phyloP scores from a whole-genome alignment of 371 early-diverging fungal genomes.

The Basidiobolus meristosporus region DNA sequence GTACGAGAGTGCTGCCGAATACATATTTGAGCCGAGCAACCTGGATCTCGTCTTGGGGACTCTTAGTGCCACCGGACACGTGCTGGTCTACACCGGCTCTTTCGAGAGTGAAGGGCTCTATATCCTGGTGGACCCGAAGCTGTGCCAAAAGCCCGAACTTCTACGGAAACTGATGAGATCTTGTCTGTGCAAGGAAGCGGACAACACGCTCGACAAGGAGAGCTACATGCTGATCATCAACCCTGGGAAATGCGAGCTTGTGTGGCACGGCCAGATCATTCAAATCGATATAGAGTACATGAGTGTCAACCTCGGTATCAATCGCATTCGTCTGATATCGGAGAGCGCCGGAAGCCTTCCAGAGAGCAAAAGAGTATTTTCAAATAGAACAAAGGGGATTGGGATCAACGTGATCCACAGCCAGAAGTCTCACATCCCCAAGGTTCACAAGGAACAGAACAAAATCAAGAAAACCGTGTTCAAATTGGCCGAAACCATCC shows the following conservation, averaged over 20 bases:
- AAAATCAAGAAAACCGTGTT: slow-evolving; percentile 38
- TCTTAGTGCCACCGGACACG: slow-evolving; percentile 42
- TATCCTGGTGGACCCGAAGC: slow-evolving; percentile 22
- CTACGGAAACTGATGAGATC: slow-evolving; percentile 8
- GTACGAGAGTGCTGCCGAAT: slow-evolving; percentile 59
- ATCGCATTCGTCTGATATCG: slow-evolving; percentile 43
- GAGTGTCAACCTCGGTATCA: slow-evolving; percentile 10
- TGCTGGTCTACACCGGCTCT: slow-evolving; percentile 38
- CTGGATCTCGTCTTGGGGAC: slow-evolving; percentile 23
- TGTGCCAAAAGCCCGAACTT: slow-evolving; percentile 8
- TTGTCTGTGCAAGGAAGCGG: slow-evolving; percentile 5
- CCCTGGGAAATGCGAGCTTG: slow-evolving; percentile 1
- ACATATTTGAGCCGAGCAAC: slow-evolving; percentile 27
- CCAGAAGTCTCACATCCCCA: slow-evolving; percentile 34
- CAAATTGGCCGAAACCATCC: slow-evolving; percentile 28
- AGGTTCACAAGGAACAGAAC: slow-evolving; percentile 29
- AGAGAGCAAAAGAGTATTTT: slow-evolving; percentile 18
- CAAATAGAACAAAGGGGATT: slow-evolving; percentile 4
- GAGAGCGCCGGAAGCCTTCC: slow-evolving; percentile 19
- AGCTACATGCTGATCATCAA: background rate
- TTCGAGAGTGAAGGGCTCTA: slow-evolving; percentile 42
- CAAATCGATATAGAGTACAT: background rate
- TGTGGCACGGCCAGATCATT: slow-evolving; percentile 4
- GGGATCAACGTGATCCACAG: slow-evolving; percentile 18
- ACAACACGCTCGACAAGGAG: background rate